Evolutionary conservation across 2,329 filamentous ascomycete species (phyloP).

Genomic region (Amylocarpus encephaloides): DNA sequence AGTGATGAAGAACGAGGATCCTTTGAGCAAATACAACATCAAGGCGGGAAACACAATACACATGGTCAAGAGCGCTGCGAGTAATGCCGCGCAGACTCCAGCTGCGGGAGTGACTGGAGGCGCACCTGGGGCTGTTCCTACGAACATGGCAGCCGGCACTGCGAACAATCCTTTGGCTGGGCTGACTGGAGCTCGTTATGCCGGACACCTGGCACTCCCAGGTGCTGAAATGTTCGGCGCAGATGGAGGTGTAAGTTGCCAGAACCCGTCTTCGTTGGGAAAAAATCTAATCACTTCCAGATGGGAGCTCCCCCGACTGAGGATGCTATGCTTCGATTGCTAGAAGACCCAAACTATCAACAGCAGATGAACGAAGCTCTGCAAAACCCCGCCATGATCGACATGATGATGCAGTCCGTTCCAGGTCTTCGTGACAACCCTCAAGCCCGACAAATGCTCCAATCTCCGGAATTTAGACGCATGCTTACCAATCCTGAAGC

Average conservation of each 20-base stretch:
- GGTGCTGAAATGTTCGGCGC: constrained; percentile 85
- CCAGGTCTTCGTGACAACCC: constrained; percentile 70
- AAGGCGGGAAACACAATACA: constrained; percentile 95
- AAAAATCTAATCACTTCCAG: constrained; percentile 40
- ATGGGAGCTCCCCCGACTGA: constrained; percentile 84
- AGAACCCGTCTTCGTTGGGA: not conserved
- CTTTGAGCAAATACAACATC: constrained; percentile 82
- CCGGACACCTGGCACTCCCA: constrained; percentile 83
- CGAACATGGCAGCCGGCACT: constrained; percentile 74
- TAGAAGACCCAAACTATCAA: constrained; percentile 81
- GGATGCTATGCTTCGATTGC: constrained; percentile 76
- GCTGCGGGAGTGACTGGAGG: constrained; percentile 39
- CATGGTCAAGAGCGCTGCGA: constrained; percentile 91
- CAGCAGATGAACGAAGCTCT: constrained; percentile 90
- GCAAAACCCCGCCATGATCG: constrained; percentile 88
- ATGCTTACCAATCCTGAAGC: constrained; percentile 91
- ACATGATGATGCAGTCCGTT: constrained; percentile 90
- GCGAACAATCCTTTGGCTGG: constrained; percentile 87
- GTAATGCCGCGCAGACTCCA: constrained; percentile 47
- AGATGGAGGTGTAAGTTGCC: constrained; percentile 75
- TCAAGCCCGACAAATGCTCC: constrained; percentile 75
- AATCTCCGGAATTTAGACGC: constrained; percentile 78
- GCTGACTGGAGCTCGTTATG: constrained; percentile 87
- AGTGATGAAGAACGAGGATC: constrained; percentile 91
- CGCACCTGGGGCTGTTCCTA: constrained; percentile 49